Evolutionary conservation across 2,329 filamentous ascomycete genomes (phyloP).

Genomic region (Sporothrix globosa): DNA sequence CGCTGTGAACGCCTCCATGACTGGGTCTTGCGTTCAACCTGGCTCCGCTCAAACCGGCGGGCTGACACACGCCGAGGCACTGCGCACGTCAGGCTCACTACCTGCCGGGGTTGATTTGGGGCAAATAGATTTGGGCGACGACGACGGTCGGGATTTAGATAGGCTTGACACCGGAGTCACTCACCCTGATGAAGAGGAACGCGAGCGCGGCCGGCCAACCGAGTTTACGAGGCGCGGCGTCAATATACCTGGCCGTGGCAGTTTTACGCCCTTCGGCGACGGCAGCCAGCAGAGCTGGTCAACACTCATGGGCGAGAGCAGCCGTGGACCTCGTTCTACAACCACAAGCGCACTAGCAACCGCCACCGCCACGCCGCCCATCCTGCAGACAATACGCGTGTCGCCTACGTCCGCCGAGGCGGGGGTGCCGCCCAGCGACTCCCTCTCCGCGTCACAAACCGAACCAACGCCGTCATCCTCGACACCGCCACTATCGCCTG

Average conservation of each 20-base stretch:
- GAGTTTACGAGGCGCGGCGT: background rate
- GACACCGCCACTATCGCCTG: background rate
- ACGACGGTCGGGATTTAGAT: background rate
- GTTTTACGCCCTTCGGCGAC: background rate
- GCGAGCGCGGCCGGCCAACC: background rate
- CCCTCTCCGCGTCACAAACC: background rate
- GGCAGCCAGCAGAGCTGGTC: background rate
- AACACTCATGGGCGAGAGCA: background rate
- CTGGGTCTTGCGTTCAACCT: conserved; percentile 28
- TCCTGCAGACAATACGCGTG: background rate
- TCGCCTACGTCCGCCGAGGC: background rate
- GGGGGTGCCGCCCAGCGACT: background rate
- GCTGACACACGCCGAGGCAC: background rate
- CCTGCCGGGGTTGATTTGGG: background rate
- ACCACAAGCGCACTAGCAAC: background rate
- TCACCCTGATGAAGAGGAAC: background rate
- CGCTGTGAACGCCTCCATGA: conserved; percentile 25
- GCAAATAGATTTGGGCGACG: background rate
- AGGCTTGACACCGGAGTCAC: background rate
- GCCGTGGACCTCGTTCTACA: background rate
- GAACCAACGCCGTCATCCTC: background rate
- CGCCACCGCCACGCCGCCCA: background rate
- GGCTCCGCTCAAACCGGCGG: conserved; percentile 17
- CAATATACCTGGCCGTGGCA: background rate
- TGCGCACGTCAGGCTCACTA: background rate